Conservation (phyloP, 441 rosid species). For the Arabidopsis lyrata region DNA sequence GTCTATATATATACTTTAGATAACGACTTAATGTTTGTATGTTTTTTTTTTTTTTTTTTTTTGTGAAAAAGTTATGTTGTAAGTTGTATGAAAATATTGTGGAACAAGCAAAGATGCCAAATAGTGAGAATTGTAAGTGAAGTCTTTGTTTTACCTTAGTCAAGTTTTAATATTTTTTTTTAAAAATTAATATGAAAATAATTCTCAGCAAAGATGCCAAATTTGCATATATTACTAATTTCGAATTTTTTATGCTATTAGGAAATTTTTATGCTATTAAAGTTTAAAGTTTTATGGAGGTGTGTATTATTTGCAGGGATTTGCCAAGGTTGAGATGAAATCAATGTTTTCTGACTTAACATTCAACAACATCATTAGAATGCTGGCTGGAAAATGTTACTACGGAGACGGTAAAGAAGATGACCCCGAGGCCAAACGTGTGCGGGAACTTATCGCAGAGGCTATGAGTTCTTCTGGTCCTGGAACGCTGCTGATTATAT, state of each 20-base stretch:
- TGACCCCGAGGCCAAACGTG: constrained; percentile 15
- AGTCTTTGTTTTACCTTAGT: background rate
- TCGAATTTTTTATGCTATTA: background rate
- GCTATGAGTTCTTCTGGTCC: background rate
- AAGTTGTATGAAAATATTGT: too few species aligned
- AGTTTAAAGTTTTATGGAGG: background rate
- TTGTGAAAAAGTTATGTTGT: too few species aligned
- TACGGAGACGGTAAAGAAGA: constrained; percentile 35
- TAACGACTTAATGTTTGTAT: background rate
- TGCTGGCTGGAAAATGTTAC: constrained; percentile 43
- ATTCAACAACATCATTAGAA: constrained; percentile 41
- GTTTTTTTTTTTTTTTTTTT: too few species aligned
- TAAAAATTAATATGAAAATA: background rate
- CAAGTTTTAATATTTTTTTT: background rate
- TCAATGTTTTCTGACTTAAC: constrained; percentile 41
- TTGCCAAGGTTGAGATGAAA: constrained; percentile 42
- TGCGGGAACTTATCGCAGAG: background rate
- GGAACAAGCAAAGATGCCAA: too few species aligned
- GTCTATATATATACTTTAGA: background rate
- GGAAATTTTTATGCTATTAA: too few species aligned
- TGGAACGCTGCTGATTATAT: constrained; percentile 43
- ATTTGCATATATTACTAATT: background rate
- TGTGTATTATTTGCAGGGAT: constrained; percentile 7
- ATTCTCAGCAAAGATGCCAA: background rate
- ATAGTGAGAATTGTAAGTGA: too few species aligned